These are phyloP conservation scores for Ophiocordyceps camponoti-leonardi DNA, from an alignment of 2,329 filamentous ascomycete species.

Conservation along the genomic window DNA sequence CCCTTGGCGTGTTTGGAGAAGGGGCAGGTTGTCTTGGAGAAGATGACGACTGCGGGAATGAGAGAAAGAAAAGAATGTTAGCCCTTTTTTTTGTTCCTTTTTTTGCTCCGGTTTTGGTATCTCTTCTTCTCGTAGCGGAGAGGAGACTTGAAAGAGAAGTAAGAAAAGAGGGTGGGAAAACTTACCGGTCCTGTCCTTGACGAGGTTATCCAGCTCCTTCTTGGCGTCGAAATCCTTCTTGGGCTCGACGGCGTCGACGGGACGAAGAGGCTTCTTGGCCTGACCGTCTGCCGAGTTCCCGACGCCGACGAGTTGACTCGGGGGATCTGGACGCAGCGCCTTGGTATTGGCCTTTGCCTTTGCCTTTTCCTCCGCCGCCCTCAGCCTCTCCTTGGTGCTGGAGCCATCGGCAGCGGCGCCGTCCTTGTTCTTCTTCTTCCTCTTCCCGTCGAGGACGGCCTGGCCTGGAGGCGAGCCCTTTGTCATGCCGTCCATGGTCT, in stretches of 20 bases:
- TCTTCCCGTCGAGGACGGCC: constrained; percentile 23
- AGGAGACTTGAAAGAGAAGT: too few species aligned
- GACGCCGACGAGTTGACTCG: constrained; percentile 39
- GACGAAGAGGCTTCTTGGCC: constrained; percentile 14
- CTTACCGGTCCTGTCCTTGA: constrained; percentile 73
- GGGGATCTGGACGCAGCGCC: constrained; percentile 40
- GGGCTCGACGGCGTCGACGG: constrained; percentile 23
- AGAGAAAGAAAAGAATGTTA: not conserved
- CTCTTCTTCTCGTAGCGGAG: too few species aligned
- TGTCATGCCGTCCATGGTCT: constrained; percentile 38
- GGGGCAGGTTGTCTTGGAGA: constrained; percentile 88
- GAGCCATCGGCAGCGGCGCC: constrained; percentile 37
- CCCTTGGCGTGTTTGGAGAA: constrained; percentile 72
- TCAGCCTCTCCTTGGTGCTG: constrained; percentile 43
- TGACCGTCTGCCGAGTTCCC: constrained; percentile 39
- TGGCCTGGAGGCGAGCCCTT: constrained; percentile 14
- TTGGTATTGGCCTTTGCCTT: constrained; percentile 55
- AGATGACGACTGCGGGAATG: constrained; percentile 58
- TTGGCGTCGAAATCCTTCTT: constrained; percentile 48
- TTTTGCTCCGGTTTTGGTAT: too few species aligned
- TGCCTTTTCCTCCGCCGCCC: constrained; percentile 50
- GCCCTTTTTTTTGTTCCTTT: too few species aligned
- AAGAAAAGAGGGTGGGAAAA: constrained; percentile 2
- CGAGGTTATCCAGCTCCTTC: constrained; percentile 55
- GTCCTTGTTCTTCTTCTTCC: too few species aligned